Evolutionary conservation across 352 stramenopile genomes (phyloP).

Genomic region (Phytophthora vignae): DNA sequence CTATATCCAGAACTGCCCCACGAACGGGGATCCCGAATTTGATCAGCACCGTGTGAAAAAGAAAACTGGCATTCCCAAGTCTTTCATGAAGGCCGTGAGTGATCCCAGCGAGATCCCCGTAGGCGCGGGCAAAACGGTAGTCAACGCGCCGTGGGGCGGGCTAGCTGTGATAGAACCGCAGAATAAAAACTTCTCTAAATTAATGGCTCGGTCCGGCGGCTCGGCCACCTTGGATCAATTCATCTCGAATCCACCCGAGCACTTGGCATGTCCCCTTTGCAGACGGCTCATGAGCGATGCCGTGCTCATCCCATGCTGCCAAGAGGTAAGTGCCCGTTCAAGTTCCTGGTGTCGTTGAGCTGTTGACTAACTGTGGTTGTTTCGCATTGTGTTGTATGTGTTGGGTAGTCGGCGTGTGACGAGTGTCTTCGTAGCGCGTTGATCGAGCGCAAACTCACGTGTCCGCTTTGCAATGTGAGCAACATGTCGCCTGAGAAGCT

Average conservation of each 20-base stretch:
- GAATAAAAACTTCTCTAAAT: slow-evolving; percentile 94
- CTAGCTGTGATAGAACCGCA: slow-evolving; percentile 92
- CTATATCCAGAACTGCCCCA: slow-evolving; percentile 91
- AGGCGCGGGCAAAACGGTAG: slow-evolving; percentile 86
- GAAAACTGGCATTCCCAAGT: slow-evolving; percentile 90
- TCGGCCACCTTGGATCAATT: slow-evolving; percentile 92
- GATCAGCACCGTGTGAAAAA: slow-evolving; percentile 91
- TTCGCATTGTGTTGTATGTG: slow-evolving; percentile 11
- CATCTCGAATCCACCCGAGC: slow-evolving; percentile 89
- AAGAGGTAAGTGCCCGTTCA: slow-evolving; percentile 72
- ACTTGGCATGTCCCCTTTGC: slow-evolving; percentile 90
- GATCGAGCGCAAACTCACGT: slow-evolving; percentile 86
- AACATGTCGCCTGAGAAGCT: slow-evolving; percentile 91
- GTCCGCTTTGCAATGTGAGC: slow-evolving; percentile 75
- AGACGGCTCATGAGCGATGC: slow-evolving; percentile 90
- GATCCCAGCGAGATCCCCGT: slow-evolving; percentile 87
- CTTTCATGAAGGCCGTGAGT: slow-evolving; percentile 90
- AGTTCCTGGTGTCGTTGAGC: slow-evolving; percentile 5
- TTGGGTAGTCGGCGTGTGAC: slow-evolving; percentile 77
- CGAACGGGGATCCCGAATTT: slow-evolving; percentile 88
- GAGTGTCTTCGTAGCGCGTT: slow-evolving; percentile 82
- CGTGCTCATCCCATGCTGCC: slow-evolving; percentile 88
- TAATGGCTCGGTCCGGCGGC: slow-evolving; percentile 89
- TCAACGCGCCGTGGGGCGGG: slow-evolving; percentile 85
- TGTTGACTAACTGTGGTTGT: slow-evolving; percentile 28